Evolutionary conservation across 305 asterid genomes (phyloP), one percentile per base, ranked within the genome.

Genomic region (Fraxinus ornus): DNA sequence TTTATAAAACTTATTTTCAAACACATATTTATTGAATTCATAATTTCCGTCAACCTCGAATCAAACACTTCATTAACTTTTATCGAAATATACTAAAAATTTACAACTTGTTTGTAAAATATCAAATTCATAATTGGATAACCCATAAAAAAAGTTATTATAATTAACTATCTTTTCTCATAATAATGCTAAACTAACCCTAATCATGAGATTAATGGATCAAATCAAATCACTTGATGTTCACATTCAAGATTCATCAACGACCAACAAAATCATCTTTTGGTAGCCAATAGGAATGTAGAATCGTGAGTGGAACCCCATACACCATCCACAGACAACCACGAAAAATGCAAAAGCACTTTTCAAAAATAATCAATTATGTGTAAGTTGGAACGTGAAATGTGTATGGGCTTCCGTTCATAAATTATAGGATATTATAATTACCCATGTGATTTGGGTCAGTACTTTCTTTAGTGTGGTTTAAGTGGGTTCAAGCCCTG

Each of bases 361-460:
- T 68, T 13, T 26, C 0, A 28, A 30, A 28, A 68, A 68, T 68
- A 68, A 68, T 68, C 75, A 12, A 68, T 30, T 30, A 26, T 4
- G 7, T 4, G 75, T 68, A 10, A 68, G 75, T 68, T 68, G 75
- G 75, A 30, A 68, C 75, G 75, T 68, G 75, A 68, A 68, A 5
- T 68, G 22, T 68, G 22, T 30, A 68, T 68, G 75, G 39, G 21
- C 75, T 30, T 68, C 37, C 2, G 37, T 4, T 28, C 39, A 28
- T 68, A 28, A 12, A 28, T 68, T 4, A 68, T 13, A 5, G 15
- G 3, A 3, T 22, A 64, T 22, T 66, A 66, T 66, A 66, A 68
- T 68, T 24, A 13, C 75, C 75, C 75, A 68, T 68, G 75, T 68
- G 75, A 68, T 28, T 68, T 28, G 39, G 75, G 75, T 68, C 75